Conservation (phyloP, 2,329 filamentous ascomycete genomes). For the Xylariaceae sp. region DNA sequence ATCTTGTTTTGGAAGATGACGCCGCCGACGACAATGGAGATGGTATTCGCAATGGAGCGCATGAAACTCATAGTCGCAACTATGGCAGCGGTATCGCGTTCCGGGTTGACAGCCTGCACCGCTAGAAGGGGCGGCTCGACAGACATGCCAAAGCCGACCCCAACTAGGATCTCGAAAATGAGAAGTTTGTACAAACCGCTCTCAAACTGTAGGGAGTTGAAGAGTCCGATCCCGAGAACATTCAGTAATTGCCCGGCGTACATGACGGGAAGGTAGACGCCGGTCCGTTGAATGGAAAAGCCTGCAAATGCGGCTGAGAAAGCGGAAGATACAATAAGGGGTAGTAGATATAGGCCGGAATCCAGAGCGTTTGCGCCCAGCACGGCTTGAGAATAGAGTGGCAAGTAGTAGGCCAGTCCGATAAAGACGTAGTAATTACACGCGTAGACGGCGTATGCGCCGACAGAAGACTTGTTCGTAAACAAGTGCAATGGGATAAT, state of each 20-base stretch:
- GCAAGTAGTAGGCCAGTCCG: slow-evolving; percentile 69
- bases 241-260: slow-evolving; percentile 55
- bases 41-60: slow-evolving; percentile 58
- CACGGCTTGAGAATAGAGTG: slow-evolving; percentile 73
- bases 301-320: slow-evolving; percentile 44
- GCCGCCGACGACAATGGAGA: slow-evolving; percentile 61
- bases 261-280: slow-evolving; percentile 60
- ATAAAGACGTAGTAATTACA: slow-evolving; percentile 63
- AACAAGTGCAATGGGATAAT: slow-evolving; percentile 71
- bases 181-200: slow-evolving; percentile 51
- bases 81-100: slow-evolving; percentile 63
- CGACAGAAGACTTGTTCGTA: slow-evolving; percentile 55
- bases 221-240: slow-evolving; percentile 61
- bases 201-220: slow-evolving; percentile 57
- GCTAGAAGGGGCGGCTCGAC: slow-evolving; percentile 66
- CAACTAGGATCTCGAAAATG: slow-evolving; percentile 60
- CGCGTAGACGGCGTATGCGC: slow-evolving; percentile 52
- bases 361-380: slow-evolving; percentile 61
- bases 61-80: slow-evolving; percentile 65
- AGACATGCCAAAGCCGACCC: slow-evolving; percentile 64
- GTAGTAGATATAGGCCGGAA: slow-evolving; percentile 65
- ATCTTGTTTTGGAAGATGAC: slow-evolving; percentile 47
- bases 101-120: slow-evolving; percentile 63
- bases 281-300: slow-evolving; percentile 47
- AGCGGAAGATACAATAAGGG: slow-evolving; percentile 57